These are phyloP conservation scores for Phialemonium atrogriseum DNA, from an alignment of 2,329 filamentous ascomycete species.

Conservation along the genomic window DNA sequence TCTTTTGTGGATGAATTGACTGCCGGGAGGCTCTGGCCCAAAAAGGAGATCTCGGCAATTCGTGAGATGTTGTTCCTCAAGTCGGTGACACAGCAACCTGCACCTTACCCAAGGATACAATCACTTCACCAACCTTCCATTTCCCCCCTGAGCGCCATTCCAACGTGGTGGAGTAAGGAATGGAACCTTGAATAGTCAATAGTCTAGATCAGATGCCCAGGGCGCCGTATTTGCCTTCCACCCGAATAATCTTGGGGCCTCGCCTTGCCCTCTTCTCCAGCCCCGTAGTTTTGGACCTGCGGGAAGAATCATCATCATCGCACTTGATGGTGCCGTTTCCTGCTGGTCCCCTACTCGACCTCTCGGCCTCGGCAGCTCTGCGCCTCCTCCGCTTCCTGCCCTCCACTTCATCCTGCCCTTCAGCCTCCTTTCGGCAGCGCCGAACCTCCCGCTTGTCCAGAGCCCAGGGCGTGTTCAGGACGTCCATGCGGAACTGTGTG, in stretches of 20 bases:
- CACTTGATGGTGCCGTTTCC: background rate
- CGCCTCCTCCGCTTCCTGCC: slow-evolving; percentile 4
- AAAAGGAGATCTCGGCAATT: no score
- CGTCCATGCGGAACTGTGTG: slow-evolving; percentile 36
- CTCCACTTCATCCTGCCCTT: slow-evolving; percentile 16
- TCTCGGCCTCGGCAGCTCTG: background rate
- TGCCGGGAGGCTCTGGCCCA: no score
- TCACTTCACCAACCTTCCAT: no score
- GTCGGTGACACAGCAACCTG: no score
- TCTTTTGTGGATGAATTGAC: no score
- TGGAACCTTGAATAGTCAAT: background rate
- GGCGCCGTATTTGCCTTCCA: slow-evolving; percentile 21
- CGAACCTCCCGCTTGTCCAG: slow-evolving; percentile 39
- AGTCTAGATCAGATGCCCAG: slow-evolving; percentile 21
- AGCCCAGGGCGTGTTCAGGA: slow-evolving; percentile 47
- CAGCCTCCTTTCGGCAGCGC: slow-evolving; percentile 39
- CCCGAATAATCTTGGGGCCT: slow-evolving; percentile 10
- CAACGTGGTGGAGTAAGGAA: background rate
- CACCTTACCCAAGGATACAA: no score
- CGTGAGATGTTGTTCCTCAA: no score
- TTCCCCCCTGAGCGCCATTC: no score
- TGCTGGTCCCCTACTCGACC: background rate
- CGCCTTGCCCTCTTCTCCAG: slow-evolving; percentile 10
- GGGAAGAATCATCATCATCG: background rate
- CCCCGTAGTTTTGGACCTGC: slow-evolving; percentile 1